Evolutionary conservation across 1,284 basidiomycete species (phyloP), one percentile per base, ranked within the genome.

Genomic region (Leccinum huronense): DNA sequence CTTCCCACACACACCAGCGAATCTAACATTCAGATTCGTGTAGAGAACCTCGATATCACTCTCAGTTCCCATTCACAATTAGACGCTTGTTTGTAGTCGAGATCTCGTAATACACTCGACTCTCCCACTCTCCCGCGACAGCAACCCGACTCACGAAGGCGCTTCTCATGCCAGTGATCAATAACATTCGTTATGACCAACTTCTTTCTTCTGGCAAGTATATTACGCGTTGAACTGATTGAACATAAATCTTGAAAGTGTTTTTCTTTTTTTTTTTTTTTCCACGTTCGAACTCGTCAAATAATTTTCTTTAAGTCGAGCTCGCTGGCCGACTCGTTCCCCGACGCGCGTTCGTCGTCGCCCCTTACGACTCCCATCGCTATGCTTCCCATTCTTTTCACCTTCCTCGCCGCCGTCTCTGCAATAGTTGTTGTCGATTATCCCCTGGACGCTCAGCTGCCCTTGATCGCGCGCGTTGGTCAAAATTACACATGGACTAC

Each of bases 331-430:
- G 87, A 83, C 84, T 83, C 76, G 75, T 80, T 75, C 71, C 69
- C 72, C 72, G 72, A 77, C 77, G 76, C 73, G 75, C 76, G 71
- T 16, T 78, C 73, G 77, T 79, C 77, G 74, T 78, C 76, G 73
- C 77, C 72, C 78, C 74, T 76, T 72, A 76, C 76, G 75, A 66
- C 75, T 69, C 67, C 72, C 80, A 82, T 81, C 80, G 74, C 85
- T 88, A 89, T 89, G 87, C 78, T 82, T 73, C 72, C 80, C 83
- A 75, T 80, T 86, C 84, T 84, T 86, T 85, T 85, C 69, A 77
- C 72, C 69, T 68, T 82, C 68, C 65, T 84, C 66, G 72, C 77
- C 69, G 72, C 78, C 59, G 77, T 75, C 38, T 73, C 69, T 55
- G 79, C 80, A 53, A 75, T 81, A 40, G 78, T 89, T 58, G 79